Evolutionary conservation across 768 basidiomycete genomes (phyloP).

Genomic region (Leccinum variicolor): DNA sequence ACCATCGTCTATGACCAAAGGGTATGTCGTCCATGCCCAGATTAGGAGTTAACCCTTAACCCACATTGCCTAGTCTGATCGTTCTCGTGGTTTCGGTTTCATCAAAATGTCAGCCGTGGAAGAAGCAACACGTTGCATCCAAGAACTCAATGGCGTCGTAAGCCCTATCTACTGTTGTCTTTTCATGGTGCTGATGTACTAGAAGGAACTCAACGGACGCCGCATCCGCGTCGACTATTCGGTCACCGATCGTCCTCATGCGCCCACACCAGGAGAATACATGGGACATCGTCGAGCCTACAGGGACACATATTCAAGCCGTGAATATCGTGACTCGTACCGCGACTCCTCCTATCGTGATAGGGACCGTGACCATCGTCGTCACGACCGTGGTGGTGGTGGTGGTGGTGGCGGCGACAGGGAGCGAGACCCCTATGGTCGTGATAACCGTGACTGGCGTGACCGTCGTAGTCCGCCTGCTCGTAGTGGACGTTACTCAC

Average conservation of each 20-base stretch:
- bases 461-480: conserved; percentile 77
- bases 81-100: conserved; percentile 97
- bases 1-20: conserved; percentile 96
- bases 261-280: conserved; percentile 96
- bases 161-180: conserved; percentile 27
- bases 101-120: conserved; percentile 90
- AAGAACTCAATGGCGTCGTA: conserved; percentile 89
- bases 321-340: conserved; percentile 45
- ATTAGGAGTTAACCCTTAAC: conserved; percentile 17
- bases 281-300: conserved; percentile 81
- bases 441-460: conserved; percentile 73
- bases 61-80: conserved; percentile 63
- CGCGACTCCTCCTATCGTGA: conserved; percentile 43
- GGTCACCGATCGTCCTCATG: conserved; percentile 89
- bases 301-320: conserved; percentile 44
- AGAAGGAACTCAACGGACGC: conserved; percentile 89
- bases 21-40: conserved; percentile 43
- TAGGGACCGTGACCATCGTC: conserved; percentile 41
- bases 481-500: conserved; percentile 67
- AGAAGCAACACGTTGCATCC: conserved; percentile 84
- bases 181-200: conserved; percentile 3
- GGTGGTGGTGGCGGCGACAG: conserved; percentile 26
- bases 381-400: conserved; percentile 28
- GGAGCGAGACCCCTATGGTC: conserved; percentile 63
- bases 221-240: conserved; percentile 97